Conservation (phyloP, 1,284 basidiomycete genomes). For the Irpex rosettiformis region DNA sequence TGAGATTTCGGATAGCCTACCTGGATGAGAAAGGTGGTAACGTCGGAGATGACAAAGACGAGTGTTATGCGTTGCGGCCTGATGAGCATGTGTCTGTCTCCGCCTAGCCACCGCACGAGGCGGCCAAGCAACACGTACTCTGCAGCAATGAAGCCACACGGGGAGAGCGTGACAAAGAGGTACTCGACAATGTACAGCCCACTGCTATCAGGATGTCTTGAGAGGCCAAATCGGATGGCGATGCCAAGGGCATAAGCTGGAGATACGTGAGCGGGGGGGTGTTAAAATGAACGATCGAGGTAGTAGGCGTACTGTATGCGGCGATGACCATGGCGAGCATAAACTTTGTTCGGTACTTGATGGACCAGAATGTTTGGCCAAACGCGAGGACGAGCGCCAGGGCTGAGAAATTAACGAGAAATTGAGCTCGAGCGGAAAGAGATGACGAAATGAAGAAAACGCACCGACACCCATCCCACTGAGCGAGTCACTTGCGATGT, state of each 20-base stretch:
- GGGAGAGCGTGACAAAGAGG: constrained; percentile 77
- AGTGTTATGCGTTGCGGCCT: constrained; percentile 48
- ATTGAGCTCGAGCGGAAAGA: background rate
- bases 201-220: constrained; percentile 35
- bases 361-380: constrained; percentile 43
- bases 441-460: background rate
- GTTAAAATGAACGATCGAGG: background rate
- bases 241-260: constrained; percentile 44
- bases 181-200: constrained; percentile 71
- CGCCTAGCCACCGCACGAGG: constrained; percentile 49
- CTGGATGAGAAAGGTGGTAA: constrained; percentile 67
- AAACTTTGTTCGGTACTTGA: constrained; percentile 49
- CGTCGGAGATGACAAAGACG: constrained; percentile 54
- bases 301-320: constrained; percentile 42
- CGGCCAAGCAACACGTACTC: constrained; percentile 69
- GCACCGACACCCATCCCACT: constrained; percentile 51
- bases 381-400: constrained; percentile 47
- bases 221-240: constrained; percentile 43
- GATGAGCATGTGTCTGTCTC: constrained; percentile 51
- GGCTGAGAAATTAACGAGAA: constrained; percentile 24
- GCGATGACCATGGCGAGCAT: constrained; percentile 64
- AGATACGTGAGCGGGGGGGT: constrained; percentile 17
- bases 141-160: constrained; percentile 76
- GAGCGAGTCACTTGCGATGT: constrained; percentile 52
- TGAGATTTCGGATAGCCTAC: constrained; percentile 19